Evolutionary conservation across 176 grass and related monocot genomes (phyloP).

Genomic region (Bonia amplexicaulis): DNA sequence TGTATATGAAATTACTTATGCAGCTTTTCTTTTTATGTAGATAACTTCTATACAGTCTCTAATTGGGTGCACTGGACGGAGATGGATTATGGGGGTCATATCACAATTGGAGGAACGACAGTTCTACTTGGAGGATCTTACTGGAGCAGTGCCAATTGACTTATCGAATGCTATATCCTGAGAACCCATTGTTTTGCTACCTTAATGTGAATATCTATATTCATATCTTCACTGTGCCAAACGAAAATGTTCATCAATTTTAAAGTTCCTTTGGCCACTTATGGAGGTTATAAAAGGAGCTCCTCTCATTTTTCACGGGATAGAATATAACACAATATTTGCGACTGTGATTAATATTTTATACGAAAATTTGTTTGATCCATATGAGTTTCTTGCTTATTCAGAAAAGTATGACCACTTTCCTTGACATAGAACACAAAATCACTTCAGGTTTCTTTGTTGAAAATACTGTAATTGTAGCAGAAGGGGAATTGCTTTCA

Average conservation of each 20-base stretch:
- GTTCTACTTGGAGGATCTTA: slow-evolving; percentile 93
- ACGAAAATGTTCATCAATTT: not conserved
- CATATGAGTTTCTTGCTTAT: not conserved
- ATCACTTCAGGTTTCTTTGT: slow-evolving; percentile 88
- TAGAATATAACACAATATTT: not conserved
- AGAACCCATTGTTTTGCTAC: not conserved
- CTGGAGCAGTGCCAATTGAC: slow-evolving; percentile 84
- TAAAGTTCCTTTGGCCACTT: not conserved
- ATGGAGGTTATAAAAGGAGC: not conserved
- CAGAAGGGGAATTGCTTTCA: slow-evolving; percentile 80
- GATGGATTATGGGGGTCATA: slow-evolving; percentile 98
- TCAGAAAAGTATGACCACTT: not conserved
- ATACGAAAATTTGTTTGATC: not conserved
- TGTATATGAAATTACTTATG: not conserved
- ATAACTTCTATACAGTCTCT: slow-evolving; percentile 85
- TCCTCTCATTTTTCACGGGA: not conserved
- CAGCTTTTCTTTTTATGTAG: slow-evolving; percentile 28
- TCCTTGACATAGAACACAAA: slow-evolving; percentile 84
- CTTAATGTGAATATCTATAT: not conserved
- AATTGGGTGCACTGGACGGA: slow-evolving; percentile 82
- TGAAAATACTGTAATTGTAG: slow-evolving; percentile 89
- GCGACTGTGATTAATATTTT: not conserved
- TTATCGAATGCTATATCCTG: slow-evolving; percentile 85
- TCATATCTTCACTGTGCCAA: not conserved
- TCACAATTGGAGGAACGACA: slow-evolving; percentile 85